phyloP scores from a whole-genome alignment of 177 flowering plant genomes.

The Telopea speciosissima region DNA sequence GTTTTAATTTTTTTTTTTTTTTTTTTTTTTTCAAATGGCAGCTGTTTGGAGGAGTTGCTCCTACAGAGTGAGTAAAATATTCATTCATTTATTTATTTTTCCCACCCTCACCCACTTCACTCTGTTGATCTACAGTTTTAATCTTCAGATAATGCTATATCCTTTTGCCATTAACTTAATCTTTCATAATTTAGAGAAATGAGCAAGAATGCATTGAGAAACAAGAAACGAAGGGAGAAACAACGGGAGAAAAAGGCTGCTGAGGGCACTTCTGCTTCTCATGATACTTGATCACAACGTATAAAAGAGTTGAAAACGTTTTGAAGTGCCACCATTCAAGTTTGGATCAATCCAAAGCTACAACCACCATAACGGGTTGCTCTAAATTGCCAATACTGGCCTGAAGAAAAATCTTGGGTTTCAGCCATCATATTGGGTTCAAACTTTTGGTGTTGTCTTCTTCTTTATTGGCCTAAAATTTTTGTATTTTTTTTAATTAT shows the following conservation, averaged over 20 bases:
- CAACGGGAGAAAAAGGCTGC: constrained; percentile 84
- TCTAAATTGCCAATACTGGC: too few relatives aligned
- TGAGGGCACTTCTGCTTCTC: constrained; percentile 35
- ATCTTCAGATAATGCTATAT: not conserved
- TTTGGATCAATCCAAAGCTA: not conserved
- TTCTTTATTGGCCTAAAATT: too few relatives aligned
- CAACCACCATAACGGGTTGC: too few relatives aligned
- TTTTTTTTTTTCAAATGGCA: constrained; percentile 26
- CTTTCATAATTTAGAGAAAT: constrained; percentile 38
- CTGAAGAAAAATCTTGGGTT: too few relatives aligned
- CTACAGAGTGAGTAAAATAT: constrained; percentile 54
- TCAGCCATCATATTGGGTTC: too few relatives aligned
- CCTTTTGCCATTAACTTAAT: not conserved
- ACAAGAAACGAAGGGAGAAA: constrained; percentile 91
- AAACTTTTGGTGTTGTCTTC: too few relatives aligned
- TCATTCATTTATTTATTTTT: not conserved
- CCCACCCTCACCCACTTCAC: not conserved
- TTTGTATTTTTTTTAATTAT: too few relatives aligned
- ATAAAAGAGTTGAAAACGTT: not conserved
- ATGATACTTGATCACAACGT: not conserved
- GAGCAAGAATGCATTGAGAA: constrained; percentile 84
- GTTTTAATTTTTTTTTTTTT: constrained; percentile 16
- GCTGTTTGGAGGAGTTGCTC: constrained; percentile 60
- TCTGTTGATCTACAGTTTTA: not conserved
- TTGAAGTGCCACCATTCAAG: not conserved